phyloP scores from a whole-genome alignment of 2,329 filamentous ascomycete species.

The Diaporthe aspalathi region DNA sequence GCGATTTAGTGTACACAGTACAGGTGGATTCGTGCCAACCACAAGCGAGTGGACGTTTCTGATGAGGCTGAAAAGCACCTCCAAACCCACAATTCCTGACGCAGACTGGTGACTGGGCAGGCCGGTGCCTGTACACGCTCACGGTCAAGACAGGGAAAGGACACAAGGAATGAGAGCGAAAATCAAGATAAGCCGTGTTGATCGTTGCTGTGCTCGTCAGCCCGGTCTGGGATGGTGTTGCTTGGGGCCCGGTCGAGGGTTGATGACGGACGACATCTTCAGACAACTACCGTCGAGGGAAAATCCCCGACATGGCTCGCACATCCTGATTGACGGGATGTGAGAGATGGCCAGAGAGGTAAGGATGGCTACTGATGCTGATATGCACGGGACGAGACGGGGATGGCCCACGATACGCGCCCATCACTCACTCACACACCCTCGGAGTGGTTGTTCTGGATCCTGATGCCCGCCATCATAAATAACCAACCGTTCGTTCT shows the following conservation, averaged over 20 bases:
- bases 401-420: conserved; percentile 6
- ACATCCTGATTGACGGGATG: background rate
- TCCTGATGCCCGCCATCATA: background rate
- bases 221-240: background rate
- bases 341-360: background rate
- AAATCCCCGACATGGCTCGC: conserved; percentile 8
- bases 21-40: background rate
- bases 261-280: conserved; percentile 12
- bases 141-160: background rate
- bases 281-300: conserved; percentile 25
- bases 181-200: conserved; percentile 22
- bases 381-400: conserved; percentile 14
- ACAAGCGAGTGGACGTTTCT: background rate
- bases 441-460: background rate
- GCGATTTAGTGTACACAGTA: too few species aligned
- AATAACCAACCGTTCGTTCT: conserved; percentile 19
- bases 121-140: background rate
- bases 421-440: background rate
- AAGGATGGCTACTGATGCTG: too few species aligned
- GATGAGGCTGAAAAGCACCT: conserved; percentile 11
- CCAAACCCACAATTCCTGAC: conserved; percentile 21
- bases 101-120: conserved; percentile 12
- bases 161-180: background rate
- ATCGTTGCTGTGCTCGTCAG: conserved; percentile 3
- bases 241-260: conserved; percentile 2